Evolutionary conservation across 371 early-diverging fungal genomes (phyloP).

Genomic region (Mucor lusitanicus): DNA sequence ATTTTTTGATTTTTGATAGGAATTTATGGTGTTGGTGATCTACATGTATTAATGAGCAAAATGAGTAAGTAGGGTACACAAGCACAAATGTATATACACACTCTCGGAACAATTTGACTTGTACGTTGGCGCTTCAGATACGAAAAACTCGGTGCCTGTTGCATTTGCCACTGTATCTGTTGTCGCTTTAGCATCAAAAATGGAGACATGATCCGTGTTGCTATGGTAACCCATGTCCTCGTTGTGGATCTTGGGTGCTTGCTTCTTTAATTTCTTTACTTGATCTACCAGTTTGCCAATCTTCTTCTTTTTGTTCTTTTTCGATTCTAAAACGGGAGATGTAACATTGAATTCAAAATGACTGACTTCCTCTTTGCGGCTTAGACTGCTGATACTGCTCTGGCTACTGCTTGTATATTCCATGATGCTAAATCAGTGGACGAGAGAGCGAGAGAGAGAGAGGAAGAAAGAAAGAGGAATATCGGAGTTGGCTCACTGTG

Average conservation of each 20-base stretch:
- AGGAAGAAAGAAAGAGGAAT: not conserved
- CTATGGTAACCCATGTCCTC: not conserved
- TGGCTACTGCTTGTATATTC: not conserved
- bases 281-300: conserved; percentile 8
- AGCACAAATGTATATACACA: not conserved
- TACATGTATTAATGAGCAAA: not conserved
- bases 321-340: not conserved
- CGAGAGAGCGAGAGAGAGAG: not conserved
- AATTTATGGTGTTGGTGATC: not conserved
- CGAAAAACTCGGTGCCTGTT: not conserved
- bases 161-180: not conserved
- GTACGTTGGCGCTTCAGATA: not conserved
- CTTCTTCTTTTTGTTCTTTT: not conserved
- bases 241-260: not conserved
- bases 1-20: not conserved
- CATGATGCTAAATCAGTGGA: not conserved
- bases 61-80: not conserved
- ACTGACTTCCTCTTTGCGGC: not conserved
- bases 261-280: conserved; percentile 15
- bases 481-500: not conserved
- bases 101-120: not conserved
- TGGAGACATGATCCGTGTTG: not conserved
- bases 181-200: not conserved
- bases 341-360: not conserved
- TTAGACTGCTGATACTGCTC: not conserved